Base-by-base conservation (phyloP, 139 green algal genomes). In the Yamagishiella unicocca region DNA sequence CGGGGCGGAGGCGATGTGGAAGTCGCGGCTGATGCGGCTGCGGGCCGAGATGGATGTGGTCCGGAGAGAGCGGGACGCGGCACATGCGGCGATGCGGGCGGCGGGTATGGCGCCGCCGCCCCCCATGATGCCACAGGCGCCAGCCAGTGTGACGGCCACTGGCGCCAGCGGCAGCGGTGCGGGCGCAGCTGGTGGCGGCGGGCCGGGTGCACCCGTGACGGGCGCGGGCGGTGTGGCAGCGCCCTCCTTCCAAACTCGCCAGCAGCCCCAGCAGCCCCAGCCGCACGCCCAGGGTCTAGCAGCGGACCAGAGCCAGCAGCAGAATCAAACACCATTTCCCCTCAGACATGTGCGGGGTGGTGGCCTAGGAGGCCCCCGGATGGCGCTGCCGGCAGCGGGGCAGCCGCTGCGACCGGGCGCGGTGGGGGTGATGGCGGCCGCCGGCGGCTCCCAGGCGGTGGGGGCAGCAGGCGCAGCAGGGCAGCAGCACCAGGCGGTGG, bases 1-100 rank as follows among this genome's bases (percentile, higher is more conserved):
- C 12, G 50, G 74, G 46, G 43, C 31, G 17, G 74, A 67, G n/a
- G 74, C 46, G 5, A 46, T 50, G 33, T 82, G 74, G 74, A 82
- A 67, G 43, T 12, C n/a, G 19, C 74, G 74, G 50, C 50, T 82
- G 45, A 67, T 82, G 74, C 74, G 74, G 45, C 46, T 82, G 74
- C 74, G 46, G 33, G 74, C 31, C 22, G 74, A 83, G 53, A 24
- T 42, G 50, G 76, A 72, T 24, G 37, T 12, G 24, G 2, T 83
- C 38, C 53, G 76, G 37, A 40, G 76, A 54, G 76, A 83, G 50
- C 53, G 76, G 7, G 76, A 83, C 38, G 76, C 76, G 35, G 76
- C 76, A 35, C 53, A 50, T 10, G 76, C 50, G 24, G 54, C 76
- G 0, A 4, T 82, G 74, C 46, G 22, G 25, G 46, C 46, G 9